phyloP scores from a whole-genome alignment of 2,329 filamentous ascomycete genomes.

The Aspergillus proliferans region DNA sequence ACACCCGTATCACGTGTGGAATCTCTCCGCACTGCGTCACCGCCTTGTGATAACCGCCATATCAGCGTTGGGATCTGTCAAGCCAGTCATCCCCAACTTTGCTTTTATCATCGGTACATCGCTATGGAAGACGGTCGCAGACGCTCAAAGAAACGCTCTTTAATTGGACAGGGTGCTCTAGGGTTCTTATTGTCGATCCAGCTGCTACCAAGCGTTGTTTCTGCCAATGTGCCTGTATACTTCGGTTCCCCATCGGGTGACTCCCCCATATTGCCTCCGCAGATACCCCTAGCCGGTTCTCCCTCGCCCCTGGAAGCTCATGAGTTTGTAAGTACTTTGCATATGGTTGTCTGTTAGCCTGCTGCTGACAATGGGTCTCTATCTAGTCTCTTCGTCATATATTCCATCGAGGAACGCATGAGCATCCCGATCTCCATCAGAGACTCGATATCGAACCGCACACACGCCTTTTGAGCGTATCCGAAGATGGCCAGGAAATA shows the following conservation, averaged over 20 bases:
- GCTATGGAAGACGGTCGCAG: slow-evolving; percentile 17
- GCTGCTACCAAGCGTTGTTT: slow-evolving; percentile 15
- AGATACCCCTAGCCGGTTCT: slow-evolving; percentile 22
- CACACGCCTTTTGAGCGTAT: slow-evolving; percentile 45
- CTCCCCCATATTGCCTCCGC: slow-evolving; percentile 28
- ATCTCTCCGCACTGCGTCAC: slow-evolving; percentile 22
- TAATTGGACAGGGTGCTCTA: slow-evolving; percentile 9
- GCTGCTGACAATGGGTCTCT: neutral
- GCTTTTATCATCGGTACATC: slow-evolving; percentile 9
- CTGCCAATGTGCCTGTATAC: slow-evolving; percentile 20
- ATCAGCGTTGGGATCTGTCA: neutral
- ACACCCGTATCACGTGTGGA: slow-evolving; percentile 13
- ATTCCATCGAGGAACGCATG: slow-evolving; percentile 81
- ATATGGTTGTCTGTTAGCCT: neutral
- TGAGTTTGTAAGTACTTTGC: slow-evolving; percentile 30
- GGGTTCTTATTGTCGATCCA: slow-evolving; percentile 17
- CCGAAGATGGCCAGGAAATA: slow-evolving; percentile 35
- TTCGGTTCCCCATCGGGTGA: slow-evolving; percentile 16
- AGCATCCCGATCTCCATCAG: slow-evolving; percentile 70
- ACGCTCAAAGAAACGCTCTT: slow-evolving; percentile 10
- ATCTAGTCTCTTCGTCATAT: slow-evolving; percentile 65
- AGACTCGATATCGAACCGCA: slow-evolving; percentile 64
- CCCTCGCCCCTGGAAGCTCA: slow-evolving; percentile 17
- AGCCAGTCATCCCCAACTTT: slow-evolving; percentile 8
- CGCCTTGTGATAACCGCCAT: slow-evolving; percentile 9